Conservation (phyloP, 2,329 filamentous ascomycete genomes). For the Teratosphaeria nubilosa region DNA sequence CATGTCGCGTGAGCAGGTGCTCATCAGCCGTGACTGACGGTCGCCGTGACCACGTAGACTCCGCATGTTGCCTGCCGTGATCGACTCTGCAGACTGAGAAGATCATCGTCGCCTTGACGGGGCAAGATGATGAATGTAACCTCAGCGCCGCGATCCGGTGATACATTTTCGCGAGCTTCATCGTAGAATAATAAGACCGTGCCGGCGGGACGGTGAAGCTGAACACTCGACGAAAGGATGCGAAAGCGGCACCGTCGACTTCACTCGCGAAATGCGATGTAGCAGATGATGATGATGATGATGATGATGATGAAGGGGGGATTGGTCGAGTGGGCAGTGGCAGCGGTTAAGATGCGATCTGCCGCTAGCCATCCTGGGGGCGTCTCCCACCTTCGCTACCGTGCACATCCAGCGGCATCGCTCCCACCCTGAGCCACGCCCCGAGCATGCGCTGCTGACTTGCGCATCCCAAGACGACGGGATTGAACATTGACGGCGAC, state of each 20-base stretch:
- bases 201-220: not conserved
- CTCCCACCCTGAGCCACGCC: not conserved
- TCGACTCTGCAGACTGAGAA: no score
- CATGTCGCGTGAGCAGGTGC: no score
- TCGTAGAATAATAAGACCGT: not conserved
- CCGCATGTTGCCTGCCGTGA: no score
- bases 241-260: not conserved
- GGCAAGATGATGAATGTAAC: no score
- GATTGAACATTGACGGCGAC: not conserved
- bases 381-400: not conserved
- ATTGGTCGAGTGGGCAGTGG: not conserved
- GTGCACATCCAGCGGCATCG: not conserved
- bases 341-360: not conserved
- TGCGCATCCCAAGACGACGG: not conserved
- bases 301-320: not conserved
- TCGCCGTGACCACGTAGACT: no score
- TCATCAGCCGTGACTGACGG: no score
- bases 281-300: not conserved
- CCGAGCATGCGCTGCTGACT: not conserved
- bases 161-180: not conserved
- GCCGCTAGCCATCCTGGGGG: not conserved
- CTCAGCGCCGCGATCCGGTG: not conserved
- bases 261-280: no score
- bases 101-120: no score
- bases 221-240: not conserved